A percentile compares a stretch with the other conserved stretches of the same genome.
These are phyloP conservation scores for Candida hispaniensis DNA, from an alignment of 805 yeast genomes.

Conservation along the genomic window DNA sequence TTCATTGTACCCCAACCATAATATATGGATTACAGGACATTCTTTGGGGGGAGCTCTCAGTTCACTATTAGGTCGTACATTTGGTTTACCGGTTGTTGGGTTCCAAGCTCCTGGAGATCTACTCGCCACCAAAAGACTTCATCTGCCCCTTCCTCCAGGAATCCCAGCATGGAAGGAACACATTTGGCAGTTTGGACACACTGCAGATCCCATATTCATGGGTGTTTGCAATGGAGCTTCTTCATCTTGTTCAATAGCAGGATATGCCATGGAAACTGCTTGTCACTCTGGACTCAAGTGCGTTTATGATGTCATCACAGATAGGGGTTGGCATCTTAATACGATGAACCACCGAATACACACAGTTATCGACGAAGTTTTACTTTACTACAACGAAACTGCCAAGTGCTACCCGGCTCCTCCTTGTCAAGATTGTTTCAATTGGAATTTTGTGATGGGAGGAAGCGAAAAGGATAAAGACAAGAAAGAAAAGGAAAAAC, in stretches of 20 bases:
- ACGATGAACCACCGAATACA: conserved; percentile 82
- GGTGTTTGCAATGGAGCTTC: conserved; percentile 95
- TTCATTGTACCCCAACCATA: conserved; percentile 45
- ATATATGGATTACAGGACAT: conserved; percentile 90
- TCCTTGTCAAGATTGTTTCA: conserved; percentile 81
- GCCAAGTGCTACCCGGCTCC: conserved; percentile 66
- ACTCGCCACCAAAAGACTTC: conserved; percentile 72
- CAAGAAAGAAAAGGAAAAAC: conserved; percentile 8
- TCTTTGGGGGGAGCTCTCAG: conserved; percentile 88
- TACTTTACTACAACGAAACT: conserved; percentile 60
- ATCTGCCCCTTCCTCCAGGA: conserved; percentile 90
- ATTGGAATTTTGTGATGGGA: conserved; percentile 59
- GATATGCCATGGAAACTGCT: conserved; percentile 93
- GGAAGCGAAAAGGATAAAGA: conserved; percentile 11
- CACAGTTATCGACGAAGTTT: conserved; percentile 74
- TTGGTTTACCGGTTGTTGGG: conserved; percentile 79
- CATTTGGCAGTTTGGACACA: conserved; percentile 92
- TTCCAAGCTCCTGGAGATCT: conserved; percentile 91
- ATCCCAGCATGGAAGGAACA: conserved; percentile 65
- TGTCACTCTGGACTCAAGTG: conserved; percentile 89
- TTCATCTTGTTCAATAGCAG: conserved; percentile 78
- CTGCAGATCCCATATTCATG: conserved; percentile 93
- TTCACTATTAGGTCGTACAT: conserved; percentile 73
- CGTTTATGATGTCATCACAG: conserved; percentile 79
- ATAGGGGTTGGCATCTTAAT: conserved; percentile 84